These are phyloP conservation scores for Punctularia strigosozonata DNA, from an alignment of 768 basidiomycete species.

Conservation along the genomic window DNA sequence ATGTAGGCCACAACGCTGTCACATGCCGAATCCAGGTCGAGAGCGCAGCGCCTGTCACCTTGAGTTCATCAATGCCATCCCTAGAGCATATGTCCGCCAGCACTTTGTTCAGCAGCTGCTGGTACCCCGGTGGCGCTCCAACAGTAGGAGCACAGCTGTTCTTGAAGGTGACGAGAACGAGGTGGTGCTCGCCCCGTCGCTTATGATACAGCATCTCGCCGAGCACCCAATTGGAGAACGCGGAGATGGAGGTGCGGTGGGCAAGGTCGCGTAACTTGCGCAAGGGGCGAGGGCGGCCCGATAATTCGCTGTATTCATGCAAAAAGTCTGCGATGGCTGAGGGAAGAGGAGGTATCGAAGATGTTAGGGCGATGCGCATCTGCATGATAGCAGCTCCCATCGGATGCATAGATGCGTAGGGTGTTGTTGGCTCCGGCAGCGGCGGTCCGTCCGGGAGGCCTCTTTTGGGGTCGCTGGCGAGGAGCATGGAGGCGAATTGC, in stretches of 20 bases:
- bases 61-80: too few relatives aligned
- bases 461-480: slow-evolving; percentile 2
- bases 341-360: background rate
- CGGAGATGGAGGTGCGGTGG: background rate
- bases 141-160: too few relatives aligned
- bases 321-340: slow-evolving; percentile 1
- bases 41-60: too few relatives aligned
- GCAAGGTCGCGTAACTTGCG: background rate
- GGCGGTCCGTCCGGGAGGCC: too few relatives aligned
- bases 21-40: too few relatives aligned
- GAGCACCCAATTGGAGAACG: slow-evolving; percentile 12
- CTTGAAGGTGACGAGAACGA: slow-evolving; percentile 7
- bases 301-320: background rate
- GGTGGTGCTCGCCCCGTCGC: slow-evolving; percentile 1
- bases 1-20: too few relatives aligned
- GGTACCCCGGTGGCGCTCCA: too few relatives aligned
- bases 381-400: background rate
- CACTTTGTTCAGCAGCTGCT: too few relatives aligned
- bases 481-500: background rate
- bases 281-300: background rate
- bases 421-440: background rate
- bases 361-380: background rate
- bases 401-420: background rate
- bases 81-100: too few relatives aligned
- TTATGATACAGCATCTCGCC: slow-evolving; percentile 17